A percentile compares a stretch with the other conserved stretches of the same genome.
phyloP scores from a whole-genome alignment of 495 filamentous ascomycete species.

The Astrocystis sublimbata region DNA sequence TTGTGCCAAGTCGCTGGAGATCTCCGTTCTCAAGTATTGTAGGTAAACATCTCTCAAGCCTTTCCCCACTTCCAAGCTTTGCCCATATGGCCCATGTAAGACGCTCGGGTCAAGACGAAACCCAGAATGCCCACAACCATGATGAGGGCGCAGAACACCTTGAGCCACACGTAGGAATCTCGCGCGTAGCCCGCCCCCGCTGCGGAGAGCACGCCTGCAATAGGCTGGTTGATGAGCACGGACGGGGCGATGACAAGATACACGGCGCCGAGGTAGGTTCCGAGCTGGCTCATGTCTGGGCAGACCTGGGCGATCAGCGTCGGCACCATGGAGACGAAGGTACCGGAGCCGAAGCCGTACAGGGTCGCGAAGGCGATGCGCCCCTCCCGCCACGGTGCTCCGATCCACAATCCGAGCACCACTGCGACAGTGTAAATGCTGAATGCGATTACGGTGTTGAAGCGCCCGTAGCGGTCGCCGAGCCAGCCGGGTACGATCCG shows the following conservation, averaged over 20 bases:
- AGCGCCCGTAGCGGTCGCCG: slow-evolving; percentile 64
- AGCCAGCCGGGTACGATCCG: slow-evolving; percentile 60
- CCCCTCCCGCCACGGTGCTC: slow-evolving; percentile 46
- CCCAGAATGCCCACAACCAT: slow-evolving; percentile 4
- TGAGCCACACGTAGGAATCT: slow-evolving; percentile 15
- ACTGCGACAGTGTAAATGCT: slow-evolving; percentile 53
- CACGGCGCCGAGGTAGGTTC: slow-evolving; percentile 23
- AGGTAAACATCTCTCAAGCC: not conserved
- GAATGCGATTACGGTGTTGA: slow-evolving; percentile 57
- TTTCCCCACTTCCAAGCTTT: not conserved
- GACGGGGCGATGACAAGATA: slow-evolving; percentile 19
- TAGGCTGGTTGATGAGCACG: slow-evolving; percentile 14
- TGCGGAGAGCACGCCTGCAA: slow-evolving; percentile 12
- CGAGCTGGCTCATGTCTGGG: slow-evolving; percentile 22
- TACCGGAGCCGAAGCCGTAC: slow-evolving; percentile 55
- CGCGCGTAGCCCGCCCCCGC: not conserved
- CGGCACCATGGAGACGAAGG: slow-evolving; percentile 27
- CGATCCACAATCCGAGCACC: slow-evolving; percentile 64
- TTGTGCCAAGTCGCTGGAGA: no score
- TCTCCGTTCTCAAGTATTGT: no score
- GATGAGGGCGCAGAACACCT: slow-evolving; percentile 11
- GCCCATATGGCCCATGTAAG: not conserved
- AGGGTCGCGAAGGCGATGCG: slow-evolving; percentile 60
- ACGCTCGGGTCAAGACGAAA: not conserved
- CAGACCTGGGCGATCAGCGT: slow-evolving; percentile 28